Evolutionary conservation across 2,329 filamentous ascomycete genomes (phyloP).

Genomic region (Exserohilum rostratum): DNA sequence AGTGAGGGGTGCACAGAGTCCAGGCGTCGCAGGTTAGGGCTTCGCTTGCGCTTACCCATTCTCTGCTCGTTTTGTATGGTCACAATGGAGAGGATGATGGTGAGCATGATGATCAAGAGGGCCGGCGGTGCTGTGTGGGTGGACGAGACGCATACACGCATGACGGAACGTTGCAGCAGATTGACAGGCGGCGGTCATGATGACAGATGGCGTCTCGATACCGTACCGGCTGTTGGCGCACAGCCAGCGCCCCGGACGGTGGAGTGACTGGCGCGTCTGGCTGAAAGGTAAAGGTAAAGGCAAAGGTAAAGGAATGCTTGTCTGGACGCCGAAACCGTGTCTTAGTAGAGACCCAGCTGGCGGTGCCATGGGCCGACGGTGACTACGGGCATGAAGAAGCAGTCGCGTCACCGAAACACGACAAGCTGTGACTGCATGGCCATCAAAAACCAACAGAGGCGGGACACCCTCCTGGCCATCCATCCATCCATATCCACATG

Average conservation of each 20-base stretch:
- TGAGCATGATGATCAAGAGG: no score
- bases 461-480: no score
- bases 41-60: constrained; percentile 14
- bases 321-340: no score
- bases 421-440: constrained; percentile 7
- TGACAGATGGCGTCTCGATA: constrained; percentile 11
- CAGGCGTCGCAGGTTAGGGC: neutral
- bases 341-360: no score
- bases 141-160: neutral
- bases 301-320: neutral
- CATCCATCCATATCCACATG: no score
- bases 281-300: neutral
- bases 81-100: neutral
- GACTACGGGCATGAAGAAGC: neutral
- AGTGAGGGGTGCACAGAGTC: neutral
- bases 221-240: neutral
- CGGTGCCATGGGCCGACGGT: no score
- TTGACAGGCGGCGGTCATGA: constrained; percentile 17
- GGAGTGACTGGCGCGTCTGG: neutral
- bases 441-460: constrained; percentile 13
- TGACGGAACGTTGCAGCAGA: constrained; percentile 4
- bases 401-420: neutral
- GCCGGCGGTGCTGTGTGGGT: neutral
- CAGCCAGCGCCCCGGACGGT: neutral
- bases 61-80: neutral